phyloP scores from a whole-genome alignment of 208 protist species.

The Tritrichomonas foetus region DNA sequence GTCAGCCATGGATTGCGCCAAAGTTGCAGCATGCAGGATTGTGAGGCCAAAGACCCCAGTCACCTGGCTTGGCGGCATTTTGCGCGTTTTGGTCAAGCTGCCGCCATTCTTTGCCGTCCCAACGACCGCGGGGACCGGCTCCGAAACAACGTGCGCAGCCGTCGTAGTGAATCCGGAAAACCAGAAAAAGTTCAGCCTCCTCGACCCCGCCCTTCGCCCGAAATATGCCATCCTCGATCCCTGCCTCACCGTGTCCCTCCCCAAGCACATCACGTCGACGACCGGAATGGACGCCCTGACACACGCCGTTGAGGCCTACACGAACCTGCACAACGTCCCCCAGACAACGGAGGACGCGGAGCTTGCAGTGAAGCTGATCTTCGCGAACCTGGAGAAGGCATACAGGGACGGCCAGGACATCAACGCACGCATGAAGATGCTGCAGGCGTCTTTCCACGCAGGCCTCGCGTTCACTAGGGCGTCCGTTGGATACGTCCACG shows the following conservation, averaged over 20 bases:
- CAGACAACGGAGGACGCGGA: conserved; percentile 45
- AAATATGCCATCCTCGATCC: conserved; percentile 53
- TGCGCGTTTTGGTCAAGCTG: conserved; percentile 46
- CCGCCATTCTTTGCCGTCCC: conserved; percentile 43
- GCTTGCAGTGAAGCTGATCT: conserved; percentile 41
- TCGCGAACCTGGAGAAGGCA: conserved; percentile 45
- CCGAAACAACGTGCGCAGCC: conserved; percentile 54
- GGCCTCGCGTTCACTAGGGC: conserved; percentile 57
- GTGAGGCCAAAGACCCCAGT: background rate
- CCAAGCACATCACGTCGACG: conserved; percentile 43
- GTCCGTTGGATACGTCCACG: conserved; percentile 54
- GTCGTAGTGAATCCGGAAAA: conserved; percentile 51
- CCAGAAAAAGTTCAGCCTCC: conserved; percentile 52
- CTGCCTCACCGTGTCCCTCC: conserved; percentile 44
- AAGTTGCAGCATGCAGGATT: conserved; percentile 47
- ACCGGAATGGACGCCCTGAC: conserved; percentile 57
- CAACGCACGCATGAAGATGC: conserved; percentile 44
- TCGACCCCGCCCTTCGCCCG: conserved; percentile 50
- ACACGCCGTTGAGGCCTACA: conserved; percentile 54
- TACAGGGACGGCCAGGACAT: background rate
- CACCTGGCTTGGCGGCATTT: conserved; percentile 49
- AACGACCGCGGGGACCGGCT: conserved; percentile 54
- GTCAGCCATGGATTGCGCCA: conserved; percentile 55
- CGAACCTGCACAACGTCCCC: conserved; percentile 44
- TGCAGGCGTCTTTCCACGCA: background rate